phyloP scores from a whole-genome alignment of 257 asterid genomes.

The Haberlea rhodopensis region DNA sequence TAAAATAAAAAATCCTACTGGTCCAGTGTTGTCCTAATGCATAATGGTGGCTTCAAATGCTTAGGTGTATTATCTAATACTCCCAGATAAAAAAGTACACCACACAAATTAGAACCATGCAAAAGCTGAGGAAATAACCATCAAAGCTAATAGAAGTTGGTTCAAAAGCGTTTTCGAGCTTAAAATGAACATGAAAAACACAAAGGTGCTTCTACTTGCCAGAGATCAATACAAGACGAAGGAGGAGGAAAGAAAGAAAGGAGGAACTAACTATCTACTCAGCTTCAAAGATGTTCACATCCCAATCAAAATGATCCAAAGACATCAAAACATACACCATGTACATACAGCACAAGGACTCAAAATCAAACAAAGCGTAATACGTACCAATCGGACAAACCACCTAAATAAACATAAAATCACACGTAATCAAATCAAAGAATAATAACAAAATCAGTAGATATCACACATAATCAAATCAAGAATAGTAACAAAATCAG shows the following conservation, averaged over 20 bases:
- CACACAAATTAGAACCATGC: neutral
- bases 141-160: neutral
- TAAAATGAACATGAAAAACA: neutral
- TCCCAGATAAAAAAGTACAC: neutral
- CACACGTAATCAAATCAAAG: neutral
- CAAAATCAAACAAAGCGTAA: neutral
- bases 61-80: no score
- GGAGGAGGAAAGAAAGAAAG: neutral
- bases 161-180: neutral
- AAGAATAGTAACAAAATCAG: no score
- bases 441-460: neutral
- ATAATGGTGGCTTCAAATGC: neutral
- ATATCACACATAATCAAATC: no score
- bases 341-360: neutral
- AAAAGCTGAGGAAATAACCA: neutral
- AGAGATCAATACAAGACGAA: neutral
- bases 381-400: neutral
- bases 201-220: neutral
- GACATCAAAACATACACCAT: neutral
- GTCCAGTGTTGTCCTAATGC: neutral
- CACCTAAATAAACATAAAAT: neutral
- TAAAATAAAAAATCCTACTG: neutral
- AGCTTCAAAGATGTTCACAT: neutral
- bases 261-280: neutral
- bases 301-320: neutral